A percentile compares a stretch with the other conserved stretches of the same genome.
Conservation (phyloP, 768 basidiomycete species). For the Melanogaster broomeanus region DNA sequence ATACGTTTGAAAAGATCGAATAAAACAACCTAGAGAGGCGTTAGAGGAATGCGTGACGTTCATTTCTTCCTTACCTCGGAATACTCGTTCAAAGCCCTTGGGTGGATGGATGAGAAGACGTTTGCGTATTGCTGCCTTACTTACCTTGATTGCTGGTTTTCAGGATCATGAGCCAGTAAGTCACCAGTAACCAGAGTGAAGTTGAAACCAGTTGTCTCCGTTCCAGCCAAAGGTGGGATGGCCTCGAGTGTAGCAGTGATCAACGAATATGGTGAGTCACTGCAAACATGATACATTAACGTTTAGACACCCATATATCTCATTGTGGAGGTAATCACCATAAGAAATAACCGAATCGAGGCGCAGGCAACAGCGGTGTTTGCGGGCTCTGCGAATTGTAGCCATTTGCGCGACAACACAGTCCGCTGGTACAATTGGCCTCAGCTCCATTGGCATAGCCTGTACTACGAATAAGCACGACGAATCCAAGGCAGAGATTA, state of each 20-base stretch:
- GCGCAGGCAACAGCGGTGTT: slow-evolving; percentile 54
- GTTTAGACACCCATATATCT: not conserved
- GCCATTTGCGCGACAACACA: slow-evolving; percentile 64
- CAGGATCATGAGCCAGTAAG: slow-evolving; percentile 69
- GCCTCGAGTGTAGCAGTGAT: slow-evolving; percentile 60
- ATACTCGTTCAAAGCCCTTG: slow-evolving; percentile 60
- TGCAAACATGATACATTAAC: slow-evolving; percentile 15
- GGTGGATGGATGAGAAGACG: not conserved
- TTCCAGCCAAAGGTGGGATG: slow-evolving; percentile 66
- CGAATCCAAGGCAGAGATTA: not conserved
- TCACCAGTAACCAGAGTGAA: slow-evolving; percentile 76
- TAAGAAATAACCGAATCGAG: slow-evolving; percentile 63
- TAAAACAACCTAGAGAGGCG: slow-evolving; percentile 49
- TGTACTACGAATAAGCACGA: slow-evolving; percentile 24
- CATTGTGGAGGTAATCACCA: slow-evolving; percentile 42
- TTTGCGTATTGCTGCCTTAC: slow-evolving; percentile 8
- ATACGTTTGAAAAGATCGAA: slow-evolving; percentile 66
- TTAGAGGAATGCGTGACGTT: slow-evolving; percentile 6
- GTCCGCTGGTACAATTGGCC: slow-evolving; percentile 66
- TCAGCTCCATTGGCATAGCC: slow-evolving; percentile 71
- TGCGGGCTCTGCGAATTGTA: slow-evolving; percentile 54
- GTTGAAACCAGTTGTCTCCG: slow-evolving; percentile 59
- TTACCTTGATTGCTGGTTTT: slow-evolving; percentile 62
- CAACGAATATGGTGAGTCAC: slow-evolving; percentile 68
- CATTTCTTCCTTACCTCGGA: slow-evolving; percentile 48